Percentiles rank a stretch among this genome's conserved stretches.
Evolutionary conservation across 768 basidiomycete species (phyloP).

Genomic region (Porpolomopsis calyptriformis): DNA sequence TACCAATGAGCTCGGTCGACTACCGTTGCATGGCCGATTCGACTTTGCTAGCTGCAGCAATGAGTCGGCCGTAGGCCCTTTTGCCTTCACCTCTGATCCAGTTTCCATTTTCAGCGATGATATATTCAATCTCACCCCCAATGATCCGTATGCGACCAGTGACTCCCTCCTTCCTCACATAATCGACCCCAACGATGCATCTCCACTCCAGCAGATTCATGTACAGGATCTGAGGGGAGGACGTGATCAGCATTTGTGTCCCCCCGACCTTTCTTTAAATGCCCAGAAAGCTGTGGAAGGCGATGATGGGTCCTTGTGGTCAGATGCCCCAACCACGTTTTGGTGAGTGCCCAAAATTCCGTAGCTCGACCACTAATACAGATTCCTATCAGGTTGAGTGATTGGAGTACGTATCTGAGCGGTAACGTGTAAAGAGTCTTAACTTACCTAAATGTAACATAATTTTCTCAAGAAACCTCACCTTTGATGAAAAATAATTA

Average conservation of each 20-base stretch:
- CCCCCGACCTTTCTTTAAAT: not conserved
- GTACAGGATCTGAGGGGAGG: too few species aligned
- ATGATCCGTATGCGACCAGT: not conserved
- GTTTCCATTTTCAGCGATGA: not conserved
- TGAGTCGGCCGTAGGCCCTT: not conserved
- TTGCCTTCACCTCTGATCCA: not conserved
- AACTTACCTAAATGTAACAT: too few species aligned
- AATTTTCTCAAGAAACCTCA: too few species aligned
- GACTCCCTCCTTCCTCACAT: too few species aligned
- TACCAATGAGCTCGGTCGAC: constrained; percentile 7
- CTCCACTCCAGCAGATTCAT: too few species aligned
- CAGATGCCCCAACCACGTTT: constrained; percentile 45
- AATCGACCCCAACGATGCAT: too few species aligned
- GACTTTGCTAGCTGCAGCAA: not conserved
- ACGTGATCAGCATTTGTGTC: not conserved
- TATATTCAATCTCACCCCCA: not conserved
- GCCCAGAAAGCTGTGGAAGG: constrained; percentile 24
- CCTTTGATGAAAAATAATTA: too few species aligned
- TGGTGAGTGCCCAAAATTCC: constrained; percentile 35
- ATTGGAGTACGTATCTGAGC: constrained; percentile 35
- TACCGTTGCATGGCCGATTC: constrained; percentile 25
- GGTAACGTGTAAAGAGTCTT: too few species aligned
- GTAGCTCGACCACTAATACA: not conserved
- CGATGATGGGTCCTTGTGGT: constrained; percentile 54
- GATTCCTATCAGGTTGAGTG: constrained; percentile 24